Percentiles rank a stretch among this genome's conserved stretches.
These are phyloP conservation scores for Lasiodiplodia citricola DNA, from an alignment of 2,329 filamentous ascomycete species.

Conservation along the genomic window DNA sequence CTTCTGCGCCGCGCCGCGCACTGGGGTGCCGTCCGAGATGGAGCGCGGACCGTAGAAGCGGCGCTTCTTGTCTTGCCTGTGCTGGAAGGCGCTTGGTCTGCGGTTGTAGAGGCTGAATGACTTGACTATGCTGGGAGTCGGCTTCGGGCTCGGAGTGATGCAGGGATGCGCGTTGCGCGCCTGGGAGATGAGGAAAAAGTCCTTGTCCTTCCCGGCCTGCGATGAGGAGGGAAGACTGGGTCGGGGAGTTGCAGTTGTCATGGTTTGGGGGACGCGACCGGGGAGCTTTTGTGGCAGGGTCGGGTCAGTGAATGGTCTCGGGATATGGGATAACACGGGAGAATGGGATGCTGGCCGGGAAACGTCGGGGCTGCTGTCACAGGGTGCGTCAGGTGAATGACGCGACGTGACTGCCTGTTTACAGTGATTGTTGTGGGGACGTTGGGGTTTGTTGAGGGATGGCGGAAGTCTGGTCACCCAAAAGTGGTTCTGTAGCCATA, in stretches of 20 bases:
- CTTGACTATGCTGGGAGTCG: background rate
- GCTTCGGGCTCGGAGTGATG: background rate
- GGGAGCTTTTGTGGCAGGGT: background rate
- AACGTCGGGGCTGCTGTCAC: background rate
- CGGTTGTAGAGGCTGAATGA: slow-evolving; percentile 11
- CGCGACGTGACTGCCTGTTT: background rate
- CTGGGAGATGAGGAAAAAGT: background rate
- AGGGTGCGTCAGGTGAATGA: background rate
- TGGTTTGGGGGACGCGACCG: background rate
- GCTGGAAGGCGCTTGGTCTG: background rate
- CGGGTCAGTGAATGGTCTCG: background rate
- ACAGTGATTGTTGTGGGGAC: background rate
- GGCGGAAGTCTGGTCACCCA: background rate
- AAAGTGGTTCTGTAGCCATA: background rate
- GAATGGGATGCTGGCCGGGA: background rate
- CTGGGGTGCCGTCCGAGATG: background rate
- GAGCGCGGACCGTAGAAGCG: slow-evolving; percentile 1
- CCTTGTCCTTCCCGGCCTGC: background rate
- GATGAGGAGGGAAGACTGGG: background rate
- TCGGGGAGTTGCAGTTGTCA: background rate
- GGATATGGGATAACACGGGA: background rate
- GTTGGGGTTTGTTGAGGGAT: background rate
- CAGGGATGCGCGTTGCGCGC: background rate
- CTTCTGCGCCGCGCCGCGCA: background rate
- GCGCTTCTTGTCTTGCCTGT: background rate